A percentile compares a stretch with the other conserved stretches of the same genome.
phyloP scores from a whole-genome alignment of 257 asterid genomes.

The Galeopsis tetrahit region DNA sequence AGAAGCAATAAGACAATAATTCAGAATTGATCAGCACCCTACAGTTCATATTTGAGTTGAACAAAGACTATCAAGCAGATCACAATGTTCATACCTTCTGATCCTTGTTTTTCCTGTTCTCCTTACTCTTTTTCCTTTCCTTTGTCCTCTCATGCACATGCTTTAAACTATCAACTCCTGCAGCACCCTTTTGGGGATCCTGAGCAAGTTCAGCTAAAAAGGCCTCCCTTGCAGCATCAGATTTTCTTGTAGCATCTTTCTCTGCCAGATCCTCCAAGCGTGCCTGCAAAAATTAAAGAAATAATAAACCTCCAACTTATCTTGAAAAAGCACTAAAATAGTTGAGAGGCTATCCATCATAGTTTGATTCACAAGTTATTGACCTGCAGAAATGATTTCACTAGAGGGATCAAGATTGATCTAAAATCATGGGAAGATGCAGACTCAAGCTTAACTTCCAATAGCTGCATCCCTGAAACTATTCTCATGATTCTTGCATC shows the following conservation, averaged over 20 bases:
- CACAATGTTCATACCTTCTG: conserved; percentile 59
- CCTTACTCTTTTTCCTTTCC: conserved; percentile 82
- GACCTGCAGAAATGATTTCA: conserved; percentile 82
- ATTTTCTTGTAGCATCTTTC: conserved; percentile 87
- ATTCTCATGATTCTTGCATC: conserved; percentile 76
- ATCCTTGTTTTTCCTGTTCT: conserved; percentile 67
- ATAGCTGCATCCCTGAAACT: conserved; percentile 69
- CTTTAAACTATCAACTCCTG: conserved; percentile 61
- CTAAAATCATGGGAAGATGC: conserved; percentile 66
- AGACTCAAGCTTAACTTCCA: conserved; percentile 69
- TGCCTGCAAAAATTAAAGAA: conserved; percentile 51
- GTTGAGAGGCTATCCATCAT: conserved; percentile 4
- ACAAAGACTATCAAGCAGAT: conserved; percentile 16
- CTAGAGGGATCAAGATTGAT: conserved; percentile 66
- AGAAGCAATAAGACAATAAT: conserved; percentile 34
- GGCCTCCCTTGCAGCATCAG: conserved; percentile 93
- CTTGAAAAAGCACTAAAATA: conserved; percentile 19
- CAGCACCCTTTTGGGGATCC: conserved; percentile 66
- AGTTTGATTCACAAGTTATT: conserved; percentile 31
- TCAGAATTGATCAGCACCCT: conserved; percentile 18
- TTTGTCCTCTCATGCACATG: conserved; percentile 58
- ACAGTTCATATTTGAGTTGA: conserved; percentile 22
- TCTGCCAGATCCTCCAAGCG: conserved; percentile 82
- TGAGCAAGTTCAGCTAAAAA: conserved; percentile 85
- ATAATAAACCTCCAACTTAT: conserved; percentile 29